Percentiles rank a stretch among this genome's conserved stretches.
Conservation (phyloP, 2,329 filamentous ascomycete species). For the Monilinia polystroma region DNA sequence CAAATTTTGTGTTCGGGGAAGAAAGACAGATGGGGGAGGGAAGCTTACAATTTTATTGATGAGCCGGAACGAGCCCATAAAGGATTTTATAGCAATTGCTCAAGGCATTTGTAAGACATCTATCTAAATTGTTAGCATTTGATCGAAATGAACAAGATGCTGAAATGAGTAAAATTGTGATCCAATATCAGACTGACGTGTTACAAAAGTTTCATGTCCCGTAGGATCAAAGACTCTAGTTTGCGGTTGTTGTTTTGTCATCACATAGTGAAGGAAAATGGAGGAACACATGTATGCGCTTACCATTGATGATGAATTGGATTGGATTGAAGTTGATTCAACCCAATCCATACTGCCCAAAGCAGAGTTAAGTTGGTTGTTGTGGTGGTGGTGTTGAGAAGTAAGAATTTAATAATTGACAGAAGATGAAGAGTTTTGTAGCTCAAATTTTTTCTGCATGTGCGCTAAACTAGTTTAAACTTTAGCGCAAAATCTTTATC, state of each 20-base stretch:
- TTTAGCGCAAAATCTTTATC: neutral
- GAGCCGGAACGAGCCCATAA: neutral
- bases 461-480: slow-evolving; percentile 14
- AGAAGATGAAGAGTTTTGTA: slow-evolving; percentile 16
- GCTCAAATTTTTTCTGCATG: slow-evolving; percentile 18
- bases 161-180: slow-evolving; percentile 8
- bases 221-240: slow-evolving; percentile 96
- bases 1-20: slow-evolving; percentile 23
- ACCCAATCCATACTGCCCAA: slow-evolving; percentile 24
- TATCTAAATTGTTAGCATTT: slow-evolving; percentile 22
- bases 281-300: slow-evolving; percentile 26
- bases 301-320: slow-evolving; percentile 28
- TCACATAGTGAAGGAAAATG: slow-evolving; percentile 54
- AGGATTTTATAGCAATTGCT: neutral
- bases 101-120: neutral
- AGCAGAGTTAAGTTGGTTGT: slow-evolving; percentile 21
- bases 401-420: neutral
- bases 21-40: neutral
- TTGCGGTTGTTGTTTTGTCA: slow-evolving; percentile 82
- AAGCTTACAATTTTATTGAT: slow-evolving; percentile 14
- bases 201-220: slow-evolving; percentile 82
- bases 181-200: slow-evolving; percentile 83
- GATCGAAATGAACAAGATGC: neutral
- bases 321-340: neutral
- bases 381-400: slow-evolving; percentile 24